Evolutionary conservation across 805 yeast genomes (phyloP).

Genomic region (Hanseniaspora mollemarum): DNA sequence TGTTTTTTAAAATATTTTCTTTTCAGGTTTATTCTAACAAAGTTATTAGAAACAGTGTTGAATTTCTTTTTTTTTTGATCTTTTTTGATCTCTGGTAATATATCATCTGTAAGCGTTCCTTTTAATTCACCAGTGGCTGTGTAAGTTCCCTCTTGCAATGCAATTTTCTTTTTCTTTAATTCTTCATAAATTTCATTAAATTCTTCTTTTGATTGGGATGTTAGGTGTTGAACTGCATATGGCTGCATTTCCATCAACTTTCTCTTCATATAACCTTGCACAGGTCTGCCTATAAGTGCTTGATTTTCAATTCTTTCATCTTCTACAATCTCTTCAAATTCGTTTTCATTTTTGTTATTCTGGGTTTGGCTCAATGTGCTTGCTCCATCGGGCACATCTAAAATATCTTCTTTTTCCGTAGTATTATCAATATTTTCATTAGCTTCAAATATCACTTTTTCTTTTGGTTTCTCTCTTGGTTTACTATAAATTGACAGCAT

Average conservation of each 20-base stretch:
- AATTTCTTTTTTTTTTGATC: conserved; percentile 25
- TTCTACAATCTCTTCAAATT: conserved; percentile 27
- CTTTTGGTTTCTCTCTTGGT: conserved; percentile 31
- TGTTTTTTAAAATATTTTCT: conserved; percentile 26
- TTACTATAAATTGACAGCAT: not conserved
- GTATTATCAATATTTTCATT: not conserved
- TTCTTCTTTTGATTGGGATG: not conserved
- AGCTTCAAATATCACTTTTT: conserved; percentile 23
- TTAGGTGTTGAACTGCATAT: not conserved
- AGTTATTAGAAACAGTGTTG: conserved; percentile 37
- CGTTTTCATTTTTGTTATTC: conserved; percentile 22
- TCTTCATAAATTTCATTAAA: conserved; percentile 7
- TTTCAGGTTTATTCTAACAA: conserved; percentile 42
- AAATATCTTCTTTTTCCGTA: not conserved
- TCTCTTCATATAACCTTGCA: conserved; percentile 16
- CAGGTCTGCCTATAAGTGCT: conserved; percentile 5
- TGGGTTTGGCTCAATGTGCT: conserved; percentile 19
- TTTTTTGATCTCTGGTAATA: conserved; percentile 13
- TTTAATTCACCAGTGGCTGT: conserved; percentile 6
- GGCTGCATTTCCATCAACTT: conserved; percentile 6
- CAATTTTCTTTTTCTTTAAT: not conserved
- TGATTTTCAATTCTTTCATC: conserved; percentile 25
- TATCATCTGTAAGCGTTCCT: conserved; percentile 16
- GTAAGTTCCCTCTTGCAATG: conserved; percentile 24
- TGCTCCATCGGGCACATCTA: conserved; percentile 7